Evolutionary conservation across 75 land plant genomes (phyloP), one percentile per base, ranked within the genome.

Genomic region (Larix kaempferi): DNA sequence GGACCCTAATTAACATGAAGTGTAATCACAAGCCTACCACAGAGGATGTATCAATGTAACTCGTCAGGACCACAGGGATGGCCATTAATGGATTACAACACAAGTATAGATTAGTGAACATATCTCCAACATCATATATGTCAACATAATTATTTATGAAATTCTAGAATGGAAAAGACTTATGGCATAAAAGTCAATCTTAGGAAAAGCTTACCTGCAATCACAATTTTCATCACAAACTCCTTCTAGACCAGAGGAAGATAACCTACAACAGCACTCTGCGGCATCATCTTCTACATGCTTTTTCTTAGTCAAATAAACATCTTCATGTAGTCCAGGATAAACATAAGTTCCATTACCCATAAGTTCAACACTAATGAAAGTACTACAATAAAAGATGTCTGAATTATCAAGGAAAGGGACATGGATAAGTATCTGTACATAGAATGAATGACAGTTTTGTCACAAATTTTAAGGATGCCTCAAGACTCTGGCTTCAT

Each of bases 201-300:
- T 14, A 71, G 14, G 22, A 41, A 26, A 5, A 44, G 12, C 82
- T 84, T 80, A 95, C 98, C 92, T 87, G 81, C 98, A 95, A 76
- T 80, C 89, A 62, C 98, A 95, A 84, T 95, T 94, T 84, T 85
- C 84, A 59, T 82, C 86, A 80, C 95, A 91, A 1, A 84, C 82
- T 60, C 59, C 76, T 75, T 74, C 57, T 56, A 82, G 77, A 33
- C 84, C 95, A 17, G 76, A 29, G 11, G 84, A 60, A 12, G 84
- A 57, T 59, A 82, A 54, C 39, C 58, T 83, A 78, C 96, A 95
- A 56, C 89, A 85, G 76, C 98, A 95, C 76, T 91, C 89, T 77
- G 93, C 91, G 22, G 89, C 90, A 77, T 92, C 96, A 85, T 93
- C 96, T 72, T 93, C 87, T 74, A 65, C 71, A 23, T 87, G 89